phyloP scores from a whole-genome alignment of 495 filamentous ascomycete species.

The Penicillium ucsense region DNA sequence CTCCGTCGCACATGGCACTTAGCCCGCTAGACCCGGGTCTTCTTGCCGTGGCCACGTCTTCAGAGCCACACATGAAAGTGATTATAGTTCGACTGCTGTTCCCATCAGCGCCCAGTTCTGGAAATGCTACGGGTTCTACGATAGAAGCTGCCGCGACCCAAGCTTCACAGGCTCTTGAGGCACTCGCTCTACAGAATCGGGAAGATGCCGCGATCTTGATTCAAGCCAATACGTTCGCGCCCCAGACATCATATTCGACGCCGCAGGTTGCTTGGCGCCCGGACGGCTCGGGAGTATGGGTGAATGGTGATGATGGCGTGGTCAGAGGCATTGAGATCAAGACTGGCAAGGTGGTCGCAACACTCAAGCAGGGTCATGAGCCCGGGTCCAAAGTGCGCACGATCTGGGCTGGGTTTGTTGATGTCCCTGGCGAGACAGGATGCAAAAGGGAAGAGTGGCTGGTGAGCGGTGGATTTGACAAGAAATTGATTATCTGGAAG shows the following conservation, averaged over 20 bases:
- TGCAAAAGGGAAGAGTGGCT: slow-evolving; percentile 41
- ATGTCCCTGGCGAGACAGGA: slow-evolving; percentile 16
- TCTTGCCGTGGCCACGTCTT: slow-evolving; percentile 52
- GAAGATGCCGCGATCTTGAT: slow-evolving; percentile 52
- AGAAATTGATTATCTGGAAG: slow-evolving; percentile 52
- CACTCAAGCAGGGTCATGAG: slow-evolving; percentile 46
- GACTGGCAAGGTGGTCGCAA: slow-evolving; percentile 47
- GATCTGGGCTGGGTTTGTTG: slow-evolving; percentile 51
- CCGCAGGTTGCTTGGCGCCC: slow-evolving; percentile 57
- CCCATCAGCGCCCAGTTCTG: slow-evolving; percentile 18
- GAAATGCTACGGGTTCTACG: slow-evolving; percentile 1
- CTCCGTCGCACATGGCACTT: slow-evolving; percentile 48
- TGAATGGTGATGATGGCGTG: slow-evolving; percentile 60
- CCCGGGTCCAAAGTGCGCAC: slow-evolving; percentile 53
- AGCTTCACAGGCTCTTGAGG: slow-evolving; percentile 39
- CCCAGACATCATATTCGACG: slow-evolving; percentile 60
- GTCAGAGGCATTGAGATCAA: slow-evolving; percentile 53
- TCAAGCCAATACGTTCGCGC: slow-evolving; percentile 51
- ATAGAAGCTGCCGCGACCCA: slow-evolving; percentile 25
- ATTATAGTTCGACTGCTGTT: slow-evolving; percentile 52
- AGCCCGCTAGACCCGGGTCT: slow-evolving; percentile 45
- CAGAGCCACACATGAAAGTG: slow-evolving; percentile 56
- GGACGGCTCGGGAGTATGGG: slow-evolving; percentile 55
- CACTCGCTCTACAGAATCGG: slow-evolving; percentile 41
- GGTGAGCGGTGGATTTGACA: slow-evolving; percentile 63